These are phyloP conservation scores for Fusarium nanum DNA, from an alignment of 2,329 filamentous ascomycete genomes.

Conservation along the genomic window DNA sequence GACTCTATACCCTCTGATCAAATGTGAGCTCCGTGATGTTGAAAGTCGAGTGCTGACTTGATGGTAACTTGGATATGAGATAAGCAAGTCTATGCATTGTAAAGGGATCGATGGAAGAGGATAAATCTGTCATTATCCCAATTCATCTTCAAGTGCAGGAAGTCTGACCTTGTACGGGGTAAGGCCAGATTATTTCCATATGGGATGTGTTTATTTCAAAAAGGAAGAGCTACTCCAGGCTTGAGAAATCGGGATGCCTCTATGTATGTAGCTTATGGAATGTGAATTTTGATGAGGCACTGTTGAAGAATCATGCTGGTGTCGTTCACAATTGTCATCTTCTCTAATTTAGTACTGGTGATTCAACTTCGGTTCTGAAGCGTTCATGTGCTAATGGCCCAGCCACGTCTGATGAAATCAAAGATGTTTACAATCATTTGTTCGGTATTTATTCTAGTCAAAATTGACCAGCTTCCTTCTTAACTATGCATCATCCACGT, in stretches of 20 bases:
- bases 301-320: not conserved
- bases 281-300: not conserved
- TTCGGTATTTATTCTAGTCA: not conserved
- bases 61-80: not conserved
- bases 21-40: not conserved
- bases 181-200: not conserved
- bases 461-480: not conserved
- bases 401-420: not conserved
- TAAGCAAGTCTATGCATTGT: not conserved
- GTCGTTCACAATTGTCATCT: not conserved
- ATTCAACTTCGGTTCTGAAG: not conserved
- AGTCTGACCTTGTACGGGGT: not conserved
- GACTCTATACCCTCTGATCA: not conserved
- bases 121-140: not conserved
- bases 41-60: not conserved
- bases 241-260: not conserved
- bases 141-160: not conserved
- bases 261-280: not conserved
- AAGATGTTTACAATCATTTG: not conserved
- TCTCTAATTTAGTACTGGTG: not conserved
- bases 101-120: not conserved
- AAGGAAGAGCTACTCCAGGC: not conserved
- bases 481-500: conserved; percentile 6
- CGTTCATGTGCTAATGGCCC: not conserved
- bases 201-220: not conserved